Evolutionary conservation across 2,329 filamentous ascomycete species (phyloP).

Genomic region (Xylariaceae sp.): DNA sequence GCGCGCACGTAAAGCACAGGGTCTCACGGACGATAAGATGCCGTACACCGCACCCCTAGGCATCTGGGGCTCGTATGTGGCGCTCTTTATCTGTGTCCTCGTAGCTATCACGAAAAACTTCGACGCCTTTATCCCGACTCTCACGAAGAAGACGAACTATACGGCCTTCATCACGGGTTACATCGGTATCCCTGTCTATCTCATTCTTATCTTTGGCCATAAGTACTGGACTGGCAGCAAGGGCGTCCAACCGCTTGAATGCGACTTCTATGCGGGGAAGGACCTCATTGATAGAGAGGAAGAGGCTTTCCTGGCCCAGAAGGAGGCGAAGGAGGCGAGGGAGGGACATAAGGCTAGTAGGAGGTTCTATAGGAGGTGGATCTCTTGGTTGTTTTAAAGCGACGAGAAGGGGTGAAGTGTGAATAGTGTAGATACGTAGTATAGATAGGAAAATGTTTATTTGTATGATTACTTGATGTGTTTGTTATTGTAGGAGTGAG

Average conservation of each 20-base stretch:
- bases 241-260: constrained; percentile 51
- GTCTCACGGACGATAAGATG: constrained; percentile 49
- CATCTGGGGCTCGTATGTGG: constrained; percentile 61
- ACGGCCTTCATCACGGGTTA: constrained; percentile 75
- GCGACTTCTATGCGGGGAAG: constrained; percentile 68
- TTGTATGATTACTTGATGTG: too few species aligned
- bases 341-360: constrained; percentile 30
- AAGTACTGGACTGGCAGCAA: constrained; percentile 53
- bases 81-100: constrained; percentile 64
- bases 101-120: constrained; percentile 82
- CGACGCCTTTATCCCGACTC: constrained; percentile 58
- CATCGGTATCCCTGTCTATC: constrained; percentile 69
- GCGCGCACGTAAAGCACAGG: constrained; percentile 56
- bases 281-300: constrained; percentile 69
- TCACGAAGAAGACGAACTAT: constrained; percentile 42
- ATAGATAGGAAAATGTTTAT: too few species aligned
- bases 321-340: constrained; percentile 38
- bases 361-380: constrained; percentile 54
- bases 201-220: constrained; percentile 64
- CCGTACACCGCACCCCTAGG: constrained; percentile 68
- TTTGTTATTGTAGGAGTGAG: too few species aligned
- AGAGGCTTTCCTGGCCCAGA: constrained; percentile 58
- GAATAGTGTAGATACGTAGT: too few species aligned
- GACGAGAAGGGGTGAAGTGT: too few species aligned
- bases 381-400: constrained; percentile 56